A percentile compares a stretch with the other conserved stretches of the same genome.
phyloP scores from a whole-genome alignment of 192 early-diverging fungal genomes.

The Glomus cerebriforme region DNA sequence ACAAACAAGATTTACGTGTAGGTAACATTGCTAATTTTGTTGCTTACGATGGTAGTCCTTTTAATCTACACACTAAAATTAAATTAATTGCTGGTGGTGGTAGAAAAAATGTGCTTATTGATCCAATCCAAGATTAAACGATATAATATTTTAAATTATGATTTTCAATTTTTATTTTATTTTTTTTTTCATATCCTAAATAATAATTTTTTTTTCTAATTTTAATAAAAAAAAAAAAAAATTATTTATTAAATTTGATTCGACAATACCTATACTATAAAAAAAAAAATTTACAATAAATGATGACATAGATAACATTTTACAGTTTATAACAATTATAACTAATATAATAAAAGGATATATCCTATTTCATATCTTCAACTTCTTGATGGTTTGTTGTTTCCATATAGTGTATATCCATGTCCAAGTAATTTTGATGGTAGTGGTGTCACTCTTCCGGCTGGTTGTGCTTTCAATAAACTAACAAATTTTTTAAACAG shows the following conservation, averaged over 20 bases:
- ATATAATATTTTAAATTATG: neutral
- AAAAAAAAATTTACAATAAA: neutral
- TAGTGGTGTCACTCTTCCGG: constrained; percentile 51
- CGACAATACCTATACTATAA: neutral
- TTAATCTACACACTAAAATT: constrained; percentile 61
- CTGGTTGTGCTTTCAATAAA: constrained; percentile 43
- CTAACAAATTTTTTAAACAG: constrained; percentile 49
- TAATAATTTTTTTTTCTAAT: too few species aligned
- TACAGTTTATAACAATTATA: neutral
- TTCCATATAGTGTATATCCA: constrained; percentile 31
- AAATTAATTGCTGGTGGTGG: constrained; percentile 63
- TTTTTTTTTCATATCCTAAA: too few species aligned
- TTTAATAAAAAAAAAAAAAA: too few species aligned
- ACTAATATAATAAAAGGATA: neutral
- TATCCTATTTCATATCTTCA: neutral
- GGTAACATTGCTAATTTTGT: constrained; percentile 49
- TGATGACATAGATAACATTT: neutral
- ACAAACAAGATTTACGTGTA: constrained; percentile 1
- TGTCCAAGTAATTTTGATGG: constrained; percentile 41
- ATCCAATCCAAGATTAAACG: constrained; percentile 21
- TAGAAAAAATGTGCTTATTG: constrained; percentile 31
- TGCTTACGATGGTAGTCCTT: constrained; percentile 63
- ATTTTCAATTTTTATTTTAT: too few species aligned
- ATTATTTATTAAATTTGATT: too few species aligned
- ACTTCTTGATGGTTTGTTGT: neutral